Conservation (phyloP, 192 early-diverging fungal species). For the Haplosporangium gracile region DNA sequence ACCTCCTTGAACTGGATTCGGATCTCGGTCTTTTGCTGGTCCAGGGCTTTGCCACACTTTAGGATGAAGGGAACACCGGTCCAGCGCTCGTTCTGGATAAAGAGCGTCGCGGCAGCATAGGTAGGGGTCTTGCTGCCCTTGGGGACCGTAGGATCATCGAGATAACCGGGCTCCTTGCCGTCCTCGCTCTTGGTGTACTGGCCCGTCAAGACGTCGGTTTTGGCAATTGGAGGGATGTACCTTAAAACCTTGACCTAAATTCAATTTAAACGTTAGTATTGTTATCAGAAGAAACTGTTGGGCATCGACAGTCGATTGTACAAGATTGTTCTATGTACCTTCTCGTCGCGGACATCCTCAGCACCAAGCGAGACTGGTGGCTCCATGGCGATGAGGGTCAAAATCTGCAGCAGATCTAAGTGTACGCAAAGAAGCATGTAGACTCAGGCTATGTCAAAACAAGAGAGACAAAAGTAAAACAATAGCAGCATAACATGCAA, state of each 20-base stretch:
- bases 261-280: not conserved
- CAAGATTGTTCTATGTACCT: constrained; percentile 76
- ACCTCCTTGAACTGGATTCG: constrained; percentile 98
- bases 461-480: constrained; percentile 1
- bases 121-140: constrained; percentile 91
- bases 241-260: constrained; percentile 76
- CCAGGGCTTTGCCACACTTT: constrained; percentile 90
- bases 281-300: not conserved
- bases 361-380: constrained; percentile 87
- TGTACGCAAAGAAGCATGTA: constrained; percentile 30
- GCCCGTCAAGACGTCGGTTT: constrained; percentile 89
- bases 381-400: constrained; percentile 96
- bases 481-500: not conserved
- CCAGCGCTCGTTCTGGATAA: constrained; percentile 97
- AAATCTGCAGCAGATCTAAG: constrained; percentile 92
- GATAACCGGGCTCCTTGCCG: constrained; percentile 90
- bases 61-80: constrained; percentile 90
- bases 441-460: not conserved
- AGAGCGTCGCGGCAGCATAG: constrained; percentile 91
- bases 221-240: constrained; percentile 80
- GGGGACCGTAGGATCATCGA: constrained; percentile 92
- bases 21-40: constrained; percentile 94
- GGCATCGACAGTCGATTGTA: not conserved
- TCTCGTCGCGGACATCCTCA: constrained; percentile 96
- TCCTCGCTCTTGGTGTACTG: constrained; percentile 90